Base-by-base conservation (phyloP, 305 asterid genomes). In the Solanum hybrid region DNA sequence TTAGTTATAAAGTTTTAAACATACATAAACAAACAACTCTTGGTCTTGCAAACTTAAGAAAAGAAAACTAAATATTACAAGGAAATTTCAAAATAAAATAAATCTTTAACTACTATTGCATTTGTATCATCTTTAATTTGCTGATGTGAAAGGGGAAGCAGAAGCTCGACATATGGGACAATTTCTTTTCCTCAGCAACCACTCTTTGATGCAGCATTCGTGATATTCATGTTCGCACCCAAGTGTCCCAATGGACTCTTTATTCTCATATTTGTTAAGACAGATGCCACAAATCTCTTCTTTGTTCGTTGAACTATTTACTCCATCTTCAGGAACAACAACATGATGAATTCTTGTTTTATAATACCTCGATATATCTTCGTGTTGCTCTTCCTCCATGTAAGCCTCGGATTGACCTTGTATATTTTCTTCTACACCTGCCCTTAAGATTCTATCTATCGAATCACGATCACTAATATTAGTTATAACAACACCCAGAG, bases 211-310 rank as follows among this genome's bases (percentile, higher is more conserved):
- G 85, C 89, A 89, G 2, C 26, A 61, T 61, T 8, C 72, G 0
- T 61, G 91, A 75, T 81, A 89, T 37, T 89, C 89, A 12, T 89
- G 89, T 11, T 41, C 76, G 5, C 91, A 89, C 7, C 29, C 15
- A 15, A 89, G 57, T 61, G 33, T 65, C 13, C 68, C 75, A 27
- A 82, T 36, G 3, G 34, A 22, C 76, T 70, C 76, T 70, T 83
- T 20, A 12, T 82, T 24, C 14, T 68, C 61, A 31, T 15, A 70
- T 22, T 83, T 51, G 0, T 1, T 22, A 14, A 27, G 89, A 39
- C 80, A 89, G 29, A 79, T 79, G 32, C 17, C 61, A 79, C 33
- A 79, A n/a, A n/a, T n/a, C 10, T 36, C 61, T 10, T 33, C n/a
- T 12, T 7, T 0, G 26, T 79, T 57, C 2, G 2, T 57, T 57